phyloP scores from a whole-genome alignment of 345 rosid species.

The Citrus unshiu region DNA sequence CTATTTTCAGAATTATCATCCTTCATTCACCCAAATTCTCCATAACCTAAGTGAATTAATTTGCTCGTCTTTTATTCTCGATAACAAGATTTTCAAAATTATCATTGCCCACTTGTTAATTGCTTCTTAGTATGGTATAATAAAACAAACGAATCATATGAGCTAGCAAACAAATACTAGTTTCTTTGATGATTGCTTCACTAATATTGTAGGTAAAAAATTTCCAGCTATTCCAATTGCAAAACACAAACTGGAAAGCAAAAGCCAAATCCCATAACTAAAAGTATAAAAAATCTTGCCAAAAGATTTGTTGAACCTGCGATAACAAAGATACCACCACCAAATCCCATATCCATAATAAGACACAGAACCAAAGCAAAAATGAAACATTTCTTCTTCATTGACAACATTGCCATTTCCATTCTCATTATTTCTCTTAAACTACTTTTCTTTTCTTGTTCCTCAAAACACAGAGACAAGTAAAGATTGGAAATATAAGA shows the following conservation, averaged over 20 bases:
- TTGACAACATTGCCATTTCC: conserved; percentile 14
- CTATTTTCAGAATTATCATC: not conserved
- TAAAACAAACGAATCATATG: not conserved
- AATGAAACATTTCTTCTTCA: conserved; percentile 11
- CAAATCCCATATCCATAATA: conserved; percentile 29
- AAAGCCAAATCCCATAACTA: conserved; percentile 37
- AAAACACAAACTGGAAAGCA: too few relatives aligned
- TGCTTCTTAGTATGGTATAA: not conserved
- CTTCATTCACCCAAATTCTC: not conserved
- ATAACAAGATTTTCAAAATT: not conserved
- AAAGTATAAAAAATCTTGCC: conserved; percentile 62
- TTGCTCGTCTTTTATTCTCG: not conserved
- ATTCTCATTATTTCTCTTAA: not conserved
- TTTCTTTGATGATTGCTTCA: conserved; percentile 83
- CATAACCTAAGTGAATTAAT: not conserved
- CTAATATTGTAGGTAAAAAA: conserved; percentile 55
- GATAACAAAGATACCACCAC: conserved; percentile 34
- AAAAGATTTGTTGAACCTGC: conserved; percentile 43
- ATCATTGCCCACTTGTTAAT: not conserved
- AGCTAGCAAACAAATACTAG: conserved; percentile 37
- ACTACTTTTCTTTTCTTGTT: too few relatives aligned
- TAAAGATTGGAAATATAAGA: not conserved
- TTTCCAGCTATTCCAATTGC: too few relatives aligned
- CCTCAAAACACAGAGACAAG: not conserved
- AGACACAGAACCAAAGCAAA: conserved; percentile 8